phyloP scores from a whole-genome alignment of 2,329 filamentous ascomycete species.

The Hyphodiscus sp. region DNA sequence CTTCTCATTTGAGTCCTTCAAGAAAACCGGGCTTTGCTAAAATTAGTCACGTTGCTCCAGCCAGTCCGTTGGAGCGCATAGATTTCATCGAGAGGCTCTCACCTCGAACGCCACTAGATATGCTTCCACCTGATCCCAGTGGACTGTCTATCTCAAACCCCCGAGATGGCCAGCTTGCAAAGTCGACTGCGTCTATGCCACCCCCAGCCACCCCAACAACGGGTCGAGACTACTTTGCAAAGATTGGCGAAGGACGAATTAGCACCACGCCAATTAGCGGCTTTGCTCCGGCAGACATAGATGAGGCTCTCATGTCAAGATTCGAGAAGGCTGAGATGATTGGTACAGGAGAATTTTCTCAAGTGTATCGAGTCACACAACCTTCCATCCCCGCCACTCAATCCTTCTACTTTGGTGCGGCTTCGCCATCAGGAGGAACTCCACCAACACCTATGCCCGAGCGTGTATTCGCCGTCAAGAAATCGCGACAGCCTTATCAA shows the following conservation, averaged over 20 bases:
- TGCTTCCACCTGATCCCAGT: slow-evolving; percentile 73
- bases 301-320: slow-evolving; percentile 63
- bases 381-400: slow-evolving; percentile 33
- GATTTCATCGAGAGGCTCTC: slow-evolving; percentile 45
- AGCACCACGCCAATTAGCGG: slow-evolving; percentile 64
- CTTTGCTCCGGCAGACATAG: slow-evolving; percentile 65
- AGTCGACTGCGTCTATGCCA: slow-evolving; percentile 35
- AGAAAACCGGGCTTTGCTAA: slow-evolving; percentile 46
- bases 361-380: slow-evolving; percentile 74
- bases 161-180: slow-evolving; percentile 27
- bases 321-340: slow-evolving; percentile 78
- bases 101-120: slow-evolving; percentile 74
- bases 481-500: slow-evolving; percentile 72
- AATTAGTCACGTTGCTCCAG: slow-evolving; percentile 43
- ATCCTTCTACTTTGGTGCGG: slow-evolving; percentile 35
- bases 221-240: slow-evolving; percentile 46
- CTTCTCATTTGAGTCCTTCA: slow-evolving; percentile 28
- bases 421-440: slow-evolving; percentile 41
- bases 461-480: slow-evolving; percentile 86
- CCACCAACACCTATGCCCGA: slow-evolving; percentile 48
- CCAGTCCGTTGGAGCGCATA: slow-evolving; percentile 53
- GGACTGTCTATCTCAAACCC: slow-evolving; percentile 72
- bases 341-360: slow-evolving; percentile 87
- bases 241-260: slow-evolving; percentile 52
- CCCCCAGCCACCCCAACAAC: slow-evolving; percentile 78